These are phyloP conservation scores for Hirsutella thompsonii DNA, from an alignment of 2,329 filamentous ascomycete species.

Conservation along the genomic window DNA sequence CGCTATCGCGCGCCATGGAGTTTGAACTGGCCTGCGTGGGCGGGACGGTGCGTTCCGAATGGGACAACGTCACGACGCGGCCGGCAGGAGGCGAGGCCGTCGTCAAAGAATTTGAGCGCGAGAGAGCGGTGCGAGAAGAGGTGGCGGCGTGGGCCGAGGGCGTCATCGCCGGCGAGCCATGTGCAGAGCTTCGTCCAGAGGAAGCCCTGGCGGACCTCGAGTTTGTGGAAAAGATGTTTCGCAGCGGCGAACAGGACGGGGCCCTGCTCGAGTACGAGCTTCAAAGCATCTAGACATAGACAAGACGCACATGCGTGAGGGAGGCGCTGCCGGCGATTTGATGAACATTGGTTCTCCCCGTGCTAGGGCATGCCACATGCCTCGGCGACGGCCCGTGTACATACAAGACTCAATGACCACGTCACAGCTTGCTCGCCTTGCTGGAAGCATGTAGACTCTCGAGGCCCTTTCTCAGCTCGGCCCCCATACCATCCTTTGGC, in stretches of 20 bases:
- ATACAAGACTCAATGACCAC: neutral
- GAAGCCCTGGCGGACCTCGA: constrained; percentile 49
- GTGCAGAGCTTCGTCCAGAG: constrained; percentile 40
- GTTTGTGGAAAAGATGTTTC: constrained; percentile 39
- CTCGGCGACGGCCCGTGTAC: neutral
- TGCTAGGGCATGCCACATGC: neutral
- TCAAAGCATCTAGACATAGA: neutral
- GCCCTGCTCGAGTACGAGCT: constrained; percentile 24
- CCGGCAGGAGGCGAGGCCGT: constrained; percentile 22
- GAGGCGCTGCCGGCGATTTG: too few species aligned
- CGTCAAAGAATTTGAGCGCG: constrained; percentile 29
- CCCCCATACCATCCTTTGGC: constrained; percentile 49
- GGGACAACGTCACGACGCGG: constrained; percentile 14
- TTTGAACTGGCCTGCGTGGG: constrained; percentile 45
- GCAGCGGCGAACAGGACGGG: constrained; percentile 31
- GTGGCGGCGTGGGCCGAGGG: constrained; percentile 47
- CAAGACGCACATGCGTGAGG: too few species aligned
- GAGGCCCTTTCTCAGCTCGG: constrained; percentile 43
- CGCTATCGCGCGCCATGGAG: constrained; percentile 37
- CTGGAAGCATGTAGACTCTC: constrained; percentile 25
- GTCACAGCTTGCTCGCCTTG: constrained; percentile 1
- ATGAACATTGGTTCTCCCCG: too few species aligned
- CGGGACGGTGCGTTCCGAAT: constrained; percentile 35
- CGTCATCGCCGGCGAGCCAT: constrained; percentile 30
- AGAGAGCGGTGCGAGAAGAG: constrained; percentile 44